These are phyloP conservation scores for Tuber umbilicatum DNA, from an alignment of 495 filamentous ascomycete genomes.

Conservation along the genomic window DNA sequence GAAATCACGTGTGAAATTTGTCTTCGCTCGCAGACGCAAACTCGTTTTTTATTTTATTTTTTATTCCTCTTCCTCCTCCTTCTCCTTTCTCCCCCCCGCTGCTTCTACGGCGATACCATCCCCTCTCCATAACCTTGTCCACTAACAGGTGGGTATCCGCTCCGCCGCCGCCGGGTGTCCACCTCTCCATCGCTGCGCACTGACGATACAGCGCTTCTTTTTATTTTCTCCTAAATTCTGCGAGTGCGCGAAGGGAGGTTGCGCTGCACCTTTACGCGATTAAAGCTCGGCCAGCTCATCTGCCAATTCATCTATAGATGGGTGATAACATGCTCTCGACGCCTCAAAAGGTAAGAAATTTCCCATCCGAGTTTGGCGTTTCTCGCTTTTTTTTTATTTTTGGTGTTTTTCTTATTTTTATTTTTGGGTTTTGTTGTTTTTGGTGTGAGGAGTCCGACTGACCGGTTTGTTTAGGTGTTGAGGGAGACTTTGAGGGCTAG, in stretches of 20 bases:
- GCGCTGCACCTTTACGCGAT: constrained; percentile 17
- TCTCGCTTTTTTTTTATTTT: not conserved
- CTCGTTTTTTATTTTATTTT: not conserved
- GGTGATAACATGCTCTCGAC: constrained; percentile 16
- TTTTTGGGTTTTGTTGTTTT: not conserved
- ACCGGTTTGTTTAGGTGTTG: constrained; percentile 20
- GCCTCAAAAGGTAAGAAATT: constrained; percentile 33
- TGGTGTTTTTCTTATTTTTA: not conserved
- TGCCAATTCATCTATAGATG: not conserved
- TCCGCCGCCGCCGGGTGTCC: not conserved
- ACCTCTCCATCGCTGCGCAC: not conserved
- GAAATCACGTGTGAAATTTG: constrained; percentile 3
- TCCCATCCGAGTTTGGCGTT: not conserved
- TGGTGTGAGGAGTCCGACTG: not conserved
- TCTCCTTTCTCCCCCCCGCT: constrained; percentile 2
- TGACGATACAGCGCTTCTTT: not conserved
- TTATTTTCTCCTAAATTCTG: not conserved
- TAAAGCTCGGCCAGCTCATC: constrained; percentile 6
- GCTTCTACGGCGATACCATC: constrained; percentile 3
- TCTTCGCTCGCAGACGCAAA: not conserved
- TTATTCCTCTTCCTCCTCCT: constrained; percentile 4
- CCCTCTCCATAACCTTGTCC: not conserved
- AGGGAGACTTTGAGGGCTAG: constrained; percentile 26
- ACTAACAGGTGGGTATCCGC: not conserved
- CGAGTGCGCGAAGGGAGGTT: constrained; percentile 15